Conservation (phyloP, 202 grass and related monocot species). For the Panicum hallii region DNA sequence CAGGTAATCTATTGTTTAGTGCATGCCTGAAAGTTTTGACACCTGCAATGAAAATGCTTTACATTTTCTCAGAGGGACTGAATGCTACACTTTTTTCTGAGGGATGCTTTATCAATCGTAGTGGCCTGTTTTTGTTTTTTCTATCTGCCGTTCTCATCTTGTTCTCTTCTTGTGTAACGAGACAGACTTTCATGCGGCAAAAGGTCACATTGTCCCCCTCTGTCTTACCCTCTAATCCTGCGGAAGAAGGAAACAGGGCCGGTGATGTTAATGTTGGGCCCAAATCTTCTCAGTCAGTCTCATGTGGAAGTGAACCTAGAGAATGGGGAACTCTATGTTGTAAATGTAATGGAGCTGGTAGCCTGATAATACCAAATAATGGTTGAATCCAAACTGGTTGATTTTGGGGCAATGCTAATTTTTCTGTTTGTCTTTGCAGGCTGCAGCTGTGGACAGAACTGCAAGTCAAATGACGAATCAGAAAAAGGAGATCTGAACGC, state of each 20-base stretch:
- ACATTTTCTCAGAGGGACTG: background rate
- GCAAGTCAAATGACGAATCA: slow-evolving; percentile 49
- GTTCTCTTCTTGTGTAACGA: slow-evolving; percentile 61
- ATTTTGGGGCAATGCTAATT: slow-evolving; percentile 16
- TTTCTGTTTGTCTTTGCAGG: slow-evolving; percentile 45
- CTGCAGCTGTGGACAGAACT: slow-evolving; percentile 4
- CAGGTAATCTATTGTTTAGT: slow-evolving; percentile 28
- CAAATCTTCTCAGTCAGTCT: slow-evolving; percentile 46
- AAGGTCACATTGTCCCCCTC: slow-evolving; percentile 77
- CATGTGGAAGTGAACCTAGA: slow-evolving; percentile 60
- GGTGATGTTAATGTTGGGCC: slow-evolving; percentile 45
- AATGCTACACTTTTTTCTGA: background rate
- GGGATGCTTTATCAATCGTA: slow-evolving; percentile 32
- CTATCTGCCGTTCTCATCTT: slow-evolving; percentile 46
- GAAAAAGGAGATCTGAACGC: slow-evolving; percentile 31
- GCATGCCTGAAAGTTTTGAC: background rate
- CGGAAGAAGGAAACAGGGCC: slow-evolving; percentile 61
- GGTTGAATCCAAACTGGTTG: slow-evolving; percentile 22
- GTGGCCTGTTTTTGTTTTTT: slow-evolving; percentile 5
- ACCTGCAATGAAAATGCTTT: background rate
- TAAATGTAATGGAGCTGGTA: slow-evolving; percentile 67
- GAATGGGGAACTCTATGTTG: slow-evolving; percentile 47
- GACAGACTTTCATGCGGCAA: slow-evolving; percentile 98
- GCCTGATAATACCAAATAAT: slow-evolving; percentile 28
- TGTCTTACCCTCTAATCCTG: slow-evolving; percentile 58